phyloP scores from a whole-genome alignment of 257 asterid genomes.

The Mentha longifolia region DNA sequence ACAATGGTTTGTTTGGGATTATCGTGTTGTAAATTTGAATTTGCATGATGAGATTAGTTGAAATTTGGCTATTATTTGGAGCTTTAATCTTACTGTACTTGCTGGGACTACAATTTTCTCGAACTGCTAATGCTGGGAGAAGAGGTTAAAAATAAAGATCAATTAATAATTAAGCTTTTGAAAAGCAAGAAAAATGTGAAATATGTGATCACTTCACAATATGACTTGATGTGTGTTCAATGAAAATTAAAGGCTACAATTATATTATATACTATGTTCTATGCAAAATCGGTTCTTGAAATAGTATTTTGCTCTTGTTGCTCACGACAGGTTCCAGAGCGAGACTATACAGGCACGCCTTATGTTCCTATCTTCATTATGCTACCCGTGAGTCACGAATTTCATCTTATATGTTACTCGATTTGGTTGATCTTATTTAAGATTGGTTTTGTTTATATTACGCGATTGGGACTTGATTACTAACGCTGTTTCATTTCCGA shows the following conservation, averaged over 20 bases:
- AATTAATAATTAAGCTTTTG: not conserved
- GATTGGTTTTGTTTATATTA: not conserved
- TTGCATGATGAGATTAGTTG: not conserved
- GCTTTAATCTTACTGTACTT: no score
- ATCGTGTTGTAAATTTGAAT: not conserved
- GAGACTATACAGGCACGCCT: slow-evolving; percentile 67
- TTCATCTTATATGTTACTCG: slow-evolving; percentile 3
- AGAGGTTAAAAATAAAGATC: not conserved
- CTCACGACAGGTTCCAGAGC: slow-evolving; percentile 46
- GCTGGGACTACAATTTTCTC: no score
- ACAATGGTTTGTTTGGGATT: not conserved
- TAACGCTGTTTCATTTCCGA: slow-evolving; percentile 15
- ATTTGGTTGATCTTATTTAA: not conserved
- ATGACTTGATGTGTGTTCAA: slow-evolving; percentile 14
- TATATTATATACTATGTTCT: not conserved
- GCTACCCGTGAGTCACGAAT: slow-evolving; percentile 70
- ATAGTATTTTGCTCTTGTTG: slow-evolving; percentile 24
- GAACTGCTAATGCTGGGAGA: no score
- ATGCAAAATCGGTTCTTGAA: not conserved
- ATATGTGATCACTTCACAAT: not conserved
- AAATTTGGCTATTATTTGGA: not conserved
- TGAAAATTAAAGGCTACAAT: not conserved
- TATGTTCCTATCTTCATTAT: slow-evolving; percentile 72
- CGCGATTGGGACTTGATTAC: slow-evolving; percentile 6
- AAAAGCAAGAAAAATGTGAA: slow-evolving; percentile 19